phyloP scores from a whole-genome alignment of 257 asterid genomes.

The Scutellaria galericulata region DNA sequence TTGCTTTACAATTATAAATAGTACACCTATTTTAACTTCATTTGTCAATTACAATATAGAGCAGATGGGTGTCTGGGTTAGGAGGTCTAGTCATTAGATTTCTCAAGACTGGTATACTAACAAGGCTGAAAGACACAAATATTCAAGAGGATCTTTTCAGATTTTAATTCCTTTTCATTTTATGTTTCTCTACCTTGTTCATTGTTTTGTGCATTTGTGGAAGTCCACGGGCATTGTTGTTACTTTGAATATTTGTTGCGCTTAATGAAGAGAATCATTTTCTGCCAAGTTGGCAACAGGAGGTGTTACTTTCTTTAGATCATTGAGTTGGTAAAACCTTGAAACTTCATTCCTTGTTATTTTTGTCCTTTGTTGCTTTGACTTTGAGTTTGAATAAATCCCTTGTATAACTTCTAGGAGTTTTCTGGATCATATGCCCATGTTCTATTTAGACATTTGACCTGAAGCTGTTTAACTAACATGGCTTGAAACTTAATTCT shows the following conservation, averaged over 20 bases:
- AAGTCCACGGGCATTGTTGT: not conserved
- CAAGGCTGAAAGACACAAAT: too few relatives aligned
- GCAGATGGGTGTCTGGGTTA: not conserved
- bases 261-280: too few relatives aligned
- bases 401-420: not conserved
- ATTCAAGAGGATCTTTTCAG: not conserved
- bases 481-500: too few relatives aligned
- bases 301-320: not conserved
- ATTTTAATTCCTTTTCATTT: not conserved
- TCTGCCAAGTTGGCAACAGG: not conserved
- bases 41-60: not conserved
- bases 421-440: not conserved
- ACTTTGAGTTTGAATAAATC: conserved; percentile 3
- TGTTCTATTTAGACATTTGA: not conserved
- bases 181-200: not conserved
- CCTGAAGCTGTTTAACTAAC: not conserved
- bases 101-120: not conserved
- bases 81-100: conserved; percentile 2
- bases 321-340: not conserved
- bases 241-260: not conserved
- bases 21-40: not conserved
- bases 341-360: conserved; percentile 8
- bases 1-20: not conserved
- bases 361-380: not conserved
- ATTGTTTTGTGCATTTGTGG: not conserved